Evolutionary conservation across 2,329 filamentous ascomycete genomes (phyloP), one percentile per base, ranked within the genome.

Genomic region (Colletotrichum caudatum): DNA sequence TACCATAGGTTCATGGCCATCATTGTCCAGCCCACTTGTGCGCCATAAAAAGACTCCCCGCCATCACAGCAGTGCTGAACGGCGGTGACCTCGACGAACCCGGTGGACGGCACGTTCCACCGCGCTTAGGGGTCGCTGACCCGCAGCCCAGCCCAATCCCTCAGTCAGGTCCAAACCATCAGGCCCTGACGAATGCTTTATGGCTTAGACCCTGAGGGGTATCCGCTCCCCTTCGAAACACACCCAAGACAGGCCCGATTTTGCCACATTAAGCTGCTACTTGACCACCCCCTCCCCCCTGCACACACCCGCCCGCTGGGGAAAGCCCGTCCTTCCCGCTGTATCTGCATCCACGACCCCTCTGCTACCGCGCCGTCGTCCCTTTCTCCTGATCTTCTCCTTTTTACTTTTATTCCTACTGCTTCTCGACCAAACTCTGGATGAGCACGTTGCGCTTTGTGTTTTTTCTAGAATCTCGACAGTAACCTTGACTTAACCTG

Each of bases 231-330:
- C 71, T 70, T 73, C 73, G 73, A 74, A 74, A 74, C 73, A 74
- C 71, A 73, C 73, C 73, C 71, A 74, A 74, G 63, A 74, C 73
- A 69, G 67, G 59, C 64, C 71, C 66, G 59, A 64, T 72, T 74
- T 74, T 74, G 72, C 72, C 73, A 74, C 73, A 71, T 66, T 44
- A 71, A 71, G 61, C 54, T 71, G 59, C 51, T 64, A 53, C 53
- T 63, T 50, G 46, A 63, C 60, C 66, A 54, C 39, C 23, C 18
- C n/a, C 39, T n/a, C 14, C 39, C 48, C 64, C 51, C 64, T 60
- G 33, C 41, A 46, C 41, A 29, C 29, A 39, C 65, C 65, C 58
- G 59, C 46, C 39, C 65, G 57, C 65, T 69, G 33, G n/a, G 33
- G n/a, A 29, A 39, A 41, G 37, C 61, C 33, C 35, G 63, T 48